These are phyloP conservation scores for Miscanthus lutarioriparius DNA, from an alignment of 176 grass and related monocot species.

Conservation along the genomic window DNA sequence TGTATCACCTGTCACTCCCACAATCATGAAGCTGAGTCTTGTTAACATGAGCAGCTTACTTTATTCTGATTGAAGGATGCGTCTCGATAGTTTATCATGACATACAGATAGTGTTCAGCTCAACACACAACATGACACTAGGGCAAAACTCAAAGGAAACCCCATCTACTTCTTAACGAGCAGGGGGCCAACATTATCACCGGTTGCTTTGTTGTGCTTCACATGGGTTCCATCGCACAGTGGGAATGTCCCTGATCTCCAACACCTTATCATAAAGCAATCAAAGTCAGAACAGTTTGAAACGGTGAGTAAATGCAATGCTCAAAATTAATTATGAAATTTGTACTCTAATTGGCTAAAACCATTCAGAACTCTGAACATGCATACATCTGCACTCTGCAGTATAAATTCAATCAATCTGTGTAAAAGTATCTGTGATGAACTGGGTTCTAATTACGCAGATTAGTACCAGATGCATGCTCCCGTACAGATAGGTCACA, in stretches of 20 bases:
- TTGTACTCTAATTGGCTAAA: background rate
- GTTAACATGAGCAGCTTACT: background rate
- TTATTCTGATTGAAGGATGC: background rate
- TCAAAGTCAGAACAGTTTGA: background rate
- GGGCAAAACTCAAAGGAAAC: background rate
- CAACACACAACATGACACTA: background rate
- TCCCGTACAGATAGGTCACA: background rate
- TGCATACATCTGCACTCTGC: background rate
- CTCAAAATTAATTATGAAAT: background rate
- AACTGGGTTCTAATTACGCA: background rate
- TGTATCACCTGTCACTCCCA: background rate
- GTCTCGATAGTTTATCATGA: background rate
- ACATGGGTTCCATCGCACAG: slow-evolving; percentile 88
- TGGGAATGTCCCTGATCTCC: slow-evolving; percentile 94
- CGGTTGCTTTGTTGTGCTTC: slow-evolving; percentile 97
- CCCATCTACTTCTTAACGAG: slow-evolving; percentile 77
- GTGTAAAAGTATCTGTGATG: background rate
- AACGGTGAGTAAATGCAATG: background rate
- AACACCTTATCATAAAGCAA: slow-evolving; percentile 58
- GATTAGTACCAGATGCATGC: background rate
- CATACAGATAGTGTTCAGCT: background rate
- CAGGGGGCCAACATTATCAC: slow-evolving; percentile 89
- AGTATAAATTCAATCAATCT: background rate
- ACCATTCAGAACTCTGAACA: background rate
- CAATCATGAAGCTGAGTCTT: background rate